These are phyloP conservation scores for Plasmodium gallinaceum DNA, from an alignment of 169 alveolate genomes.

Conservation along the genomic window DNA sequence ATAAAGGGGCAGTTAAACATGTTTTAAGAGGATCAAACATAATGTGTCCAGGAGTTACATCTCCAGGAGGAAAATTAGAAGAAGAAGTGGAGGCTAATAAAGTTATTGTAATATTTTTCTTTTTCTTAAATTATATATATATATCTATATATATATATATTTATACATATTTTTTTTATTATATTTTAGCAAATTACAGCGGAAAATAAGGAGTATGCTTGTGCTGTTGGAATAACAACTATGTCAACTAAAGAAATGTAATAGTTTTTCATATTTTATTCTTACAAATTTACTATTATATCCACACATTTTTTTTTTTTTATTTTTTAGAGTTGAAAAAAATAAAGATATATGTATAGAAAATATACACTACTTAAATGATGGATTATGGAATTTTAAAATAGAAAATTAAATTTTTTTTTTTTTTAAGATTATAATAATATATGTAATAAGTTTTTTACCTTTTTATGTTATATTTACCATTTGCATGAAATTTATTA, in stretches of 20 bases:
- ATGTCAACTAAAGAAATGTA: slow-evolving; percentile 95
- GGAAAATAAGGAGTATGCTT: slow-evolving; percentile 94
- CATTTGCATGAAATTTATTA: neutral
- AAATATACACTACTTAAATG: slow-evolving; percentile 92
- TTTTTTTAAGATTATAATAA: too few species aligned
- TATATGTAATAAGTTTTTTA: too few species aligned
- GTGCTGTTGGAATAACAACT: slow-evolving; percentile 95
- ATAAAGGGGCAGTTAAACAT: slow-evolving; percentile 96
- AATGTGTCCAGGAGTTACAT: slow-evolving; percentile 98
- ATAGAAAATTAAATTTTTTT: slow-evolving; percentile 35
- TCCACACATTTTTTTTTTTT: neutral
- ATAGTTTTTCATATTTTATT: slow-evolving; percentile 32
- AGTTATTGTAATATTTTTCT: slow-evolving; percentile 81
- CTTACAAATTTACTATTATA: neutral
- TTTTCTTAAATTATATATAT: neutral
- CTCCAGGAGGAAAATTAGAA: slow-evolving; percentile 94
- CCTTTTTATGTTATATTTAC: too few species aligned
- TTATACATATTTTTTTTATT: neutral
- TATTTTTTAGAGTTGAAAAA: slow-evolving; percentile 79
- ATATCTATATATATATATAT: slow-evolving; percentile 29
- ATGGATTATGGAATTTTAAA: slow-evolving; percentile 94
- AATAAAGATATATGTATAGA: slow-evolving; percentile 95
- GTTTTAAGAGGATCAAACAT: slow-evolving; percentile 96
- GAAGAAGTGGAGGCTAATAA: slow-evolving; percentile 91
- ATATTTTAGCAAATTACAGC: slow-evolving; percentile 90